A percentile compares a stretch with the other conserved stretches of the same genome.
Conservation (phyloP, 2,329 filamentous ascomycete genomes). For the Penicillium verrucosum region DNA sequence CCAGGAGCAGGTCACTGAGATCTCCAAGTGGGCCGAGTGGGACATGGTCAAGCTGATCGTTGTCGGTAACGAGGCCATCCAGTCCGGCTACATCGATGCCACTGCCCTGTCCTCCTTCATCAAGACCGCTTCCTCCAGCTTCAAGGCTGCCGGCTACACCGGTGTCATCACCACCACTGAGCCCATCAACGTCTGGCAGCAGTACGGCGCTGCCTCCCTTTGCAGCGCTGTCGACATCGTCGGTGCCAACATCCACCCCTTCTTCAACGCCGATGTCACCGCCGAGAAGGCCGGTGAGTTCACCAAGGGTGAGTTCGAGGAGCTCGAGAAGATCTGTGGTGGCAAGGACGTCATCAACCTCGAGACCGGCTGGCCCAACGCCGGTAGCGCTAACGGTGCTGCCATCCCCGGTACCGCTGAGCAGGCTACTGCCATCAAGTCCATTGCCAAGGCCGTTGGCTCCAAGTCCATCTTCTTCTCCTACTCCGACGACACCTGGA, state of each 20-base stretch:
- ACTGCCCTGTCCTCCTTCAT: slow-evolving; percentile 68
- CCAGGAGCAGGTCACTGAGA: slow-evolving; percentile 68
- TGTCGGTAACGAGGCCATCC: slow-evolving; percentile 87
- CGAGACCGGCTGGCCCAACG: slow-evolving; percentile 85
- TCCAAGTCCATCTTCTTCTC: slow-evolving; percentile 76
- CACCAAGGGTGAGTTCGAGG: slow-evolving; percentile 67
- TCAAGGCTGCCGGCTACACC: slow-evolving; percentile 64
- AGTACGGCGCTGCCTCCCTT: slow-evolving; percentile 53
- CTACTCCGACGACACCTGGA: slow-evolving; percentile 77
- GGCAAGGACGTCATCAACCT: slow-evolving; percentile 74
- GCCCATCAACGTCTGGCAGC: slow-evolving; percentile 73
- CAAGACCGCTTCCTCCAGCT: slow-evolving; percentile 59
- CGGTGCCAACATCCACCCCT: slow-evolving; percentile 86
- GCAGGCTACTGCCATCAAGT: slow-evolving; percentile 69
- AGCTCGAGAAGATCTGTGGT: slow-evolving; percentile 68
- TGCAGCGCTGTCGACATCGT: slow-evolving; percentile 75
- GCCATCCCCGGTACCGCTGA: slow-evolving; percentile 65
- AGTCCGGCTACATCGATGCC: slow-evolving; percentile 66
- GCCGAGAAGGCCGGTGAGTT: slow-evolving; percentile 71
- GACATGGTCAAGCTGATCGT: slow-evolving; percentile 74
- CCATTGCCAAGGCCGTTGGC: slow-evolving; percentile 65
- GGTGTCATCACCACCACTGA: slow-evolving; percentile 81
- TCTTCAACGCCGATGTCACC: slow-evolving; percentile 73
- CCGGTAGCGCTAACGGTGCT: slow-evolving; percentile 65
- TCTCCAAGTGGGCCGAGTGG: slow-evolving; percentile 72